Evolutionary conservation across 257 asterid genomes (phyloP).

Genomic region (Coffea eugenioides): DNA sequence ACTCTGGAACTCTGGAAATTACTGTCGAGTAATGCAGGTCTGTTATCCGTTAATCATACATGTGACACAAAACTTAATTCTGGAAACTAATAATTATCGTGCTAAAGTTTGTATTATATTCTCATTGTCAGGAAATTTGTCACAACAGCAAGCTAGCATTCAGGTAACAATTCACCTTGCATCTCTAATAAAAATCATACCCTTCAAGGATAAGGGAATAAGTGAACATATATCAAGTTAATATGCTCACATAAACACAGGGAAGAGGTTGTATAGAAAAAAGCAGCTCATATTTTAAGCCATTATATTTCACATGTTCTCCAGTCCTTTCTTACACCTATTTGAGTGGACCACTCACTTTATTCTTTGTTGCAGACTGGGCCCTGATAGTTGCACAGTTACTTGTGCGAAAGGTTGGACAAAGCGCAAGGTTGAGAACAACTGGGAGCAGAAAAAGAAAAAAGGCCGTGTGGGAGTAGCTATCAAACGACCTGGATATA

Average conservation of each 20-base stretch:
- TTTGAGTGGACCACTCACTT: background rate
- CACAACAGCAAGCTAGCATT: conserved; percentile 14
- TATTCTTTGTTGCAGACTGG: conserved; percentile 16
- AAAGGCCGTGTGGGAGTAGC: background rate
- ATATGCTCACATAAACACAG: background rate
- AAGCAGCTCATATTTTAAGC: background rate
- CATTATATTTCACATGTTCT: background rate
- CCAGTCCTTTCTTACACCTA: background rate
- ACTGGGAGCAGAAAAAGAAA: background rate
- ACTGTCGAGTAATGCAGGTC: conserved; percentile 6
- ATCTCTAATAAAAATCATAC: background rate
- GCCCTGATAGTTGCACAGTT: conserved; percentile 4
- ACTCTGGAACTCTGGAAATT: background rate
- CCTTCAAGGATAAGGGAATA: background rate
- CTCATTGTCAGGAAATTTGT: conserved; percentile 3
- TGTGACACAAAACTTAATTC: background rate
- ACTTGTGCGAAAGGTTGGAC: background rate
- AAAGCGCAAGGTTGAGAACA: conserved; percentile 19
- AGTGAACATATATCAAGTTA: background rate
- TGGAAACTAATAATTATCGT: background rate
- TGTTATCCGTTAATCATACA: background rate
- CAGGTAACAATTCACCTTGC: conserved; percentile 7
- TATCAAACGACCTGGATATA: background rate
- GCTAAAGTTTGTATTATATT: background rate
- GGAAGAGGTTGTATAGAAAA: background rate